These are phyloP conservation scores for Fusarium tricinctum DNA, from an alignment of 2,329 filamentous ascomycete species.

Conservation along the genomic window DNA sequence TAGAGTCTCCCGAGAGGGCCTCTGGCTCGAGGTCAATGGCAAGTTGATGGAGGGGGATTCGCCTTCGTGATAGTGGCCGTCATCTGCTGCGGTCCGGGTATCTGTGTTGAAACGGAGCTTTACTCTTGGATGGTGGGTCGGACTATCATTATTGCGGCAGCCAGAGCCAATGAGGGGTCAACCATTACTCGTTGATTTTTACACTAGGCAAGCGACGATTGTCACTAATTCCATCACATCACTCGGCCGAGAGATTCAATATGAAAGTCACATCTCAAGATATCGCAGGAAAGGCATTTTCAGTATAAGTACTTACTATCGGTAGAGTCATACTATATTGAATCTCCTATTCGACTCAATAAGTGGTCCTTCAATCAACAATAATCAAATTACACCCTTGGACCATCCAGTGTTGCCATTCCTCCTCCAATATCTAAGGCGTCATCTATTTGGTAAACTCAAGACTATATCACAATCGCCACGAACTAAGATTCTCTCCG, in stretches of 20 bases:
- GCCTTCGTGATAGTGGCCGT: constrained; percentile 53
- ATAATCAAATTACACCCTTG: not conserved
- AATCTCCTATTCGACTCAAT: not conserved
- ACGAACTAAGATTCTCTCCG: not conserved
- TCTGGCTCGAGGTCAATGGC: constrained; percentile 57
- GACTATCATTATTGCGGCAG: constrained; percentile 53
- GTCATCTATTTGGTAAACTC: constrained; percentile 25
- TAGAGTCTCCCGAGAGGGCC: constrained; percentile 53
- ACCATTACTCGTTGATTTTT: constrained; percentile 51
- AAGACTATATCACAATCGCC: constrained; percentile 7
- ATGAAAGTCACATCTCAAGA: not conserved
- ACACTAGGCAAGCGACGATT: constrained; percentile 25
- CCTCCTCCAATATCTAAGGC: constrained; percentile 11
- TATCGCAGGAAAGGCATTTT: not conserved
- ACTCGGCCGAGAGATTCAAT: constrained; percentile 15
- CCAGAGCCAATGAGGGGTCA: constrained; percentile 48
- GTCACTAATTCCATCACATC: constrained; percentile 23
- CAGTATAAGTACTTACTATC: not conserved
- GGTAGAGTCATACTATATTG: not conserved
- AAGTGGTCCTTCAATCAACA: not conserved
- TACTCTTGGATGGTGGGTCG: constrained; percentile 49
- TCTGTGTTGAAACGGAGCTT: constrained; percentile 52
- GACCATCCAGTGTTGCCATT: not conserved
- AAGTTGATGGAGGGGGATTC: constrained; percentile 51
- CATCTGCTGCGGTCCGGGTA: constrained; percentile 50